Percentiles rank a stretch among this genome's conserved stretches.
Evolutionary conservation across 2,329 filamentous ascomycete genomes (phyloP).

Genomic region (Curvularia hawaiiensis): DNA sequence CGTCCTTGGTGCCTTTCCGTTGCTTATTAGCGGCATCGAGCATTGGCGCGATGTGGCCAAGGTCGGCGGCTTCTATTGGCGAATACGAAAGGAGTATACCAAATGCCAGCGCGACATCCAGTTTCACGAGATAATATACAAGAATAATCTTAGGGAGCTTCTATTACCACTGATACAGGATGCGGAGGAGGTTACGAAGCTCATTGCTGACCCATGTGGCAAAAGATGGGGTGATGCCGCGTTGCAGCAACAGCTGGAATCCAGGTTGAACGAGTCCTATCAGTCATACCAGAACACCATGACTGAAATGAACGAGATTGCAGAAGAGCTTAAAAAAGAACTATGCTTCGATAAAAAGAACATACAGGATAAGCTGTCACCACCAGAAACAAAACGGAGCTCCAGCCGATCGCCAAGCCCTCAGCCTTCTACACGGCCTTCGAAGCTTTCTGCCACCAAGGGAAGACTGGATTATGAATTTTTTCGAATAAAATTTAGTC

Average conservation of each 20-base stretch:
- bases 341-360: neutral
- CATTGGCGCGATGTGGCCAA: slow-evolving; percentile 1
- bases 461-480: slow-evolving; percentile 15
- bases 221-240: neutral
- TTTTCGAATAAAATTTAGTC: slow-evolving; percentile 26
- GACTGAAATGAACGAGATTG: neutral
- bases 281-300: neutral
- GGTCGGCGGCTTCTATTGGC: slow-evolving; percentile 1
- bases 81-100: neutral
- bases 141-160: neutral
- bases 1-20: neutral
- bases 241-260: neutral
- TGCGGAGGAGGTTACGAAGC: neutral
- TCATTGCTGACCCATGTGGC: neutral
- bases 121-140: neutral
- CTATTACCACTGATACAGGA: neutral
- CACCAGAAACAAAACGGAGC: slow-evolving; percentile 1
- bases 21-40: neutral
- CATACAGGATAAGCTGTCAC: neutral
- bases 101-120: slow-evolving; percentile 1
- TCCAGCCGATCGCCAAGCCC: neutral
- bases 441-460: neutral
- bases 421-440: neutral
- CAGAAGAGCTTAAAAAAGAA: neutral
- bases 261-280: neutral